Evolutionary conservation across 1,139 yeast species (phyloP).

Genomic region (Geotrichum citri-aurantii): DNA sequence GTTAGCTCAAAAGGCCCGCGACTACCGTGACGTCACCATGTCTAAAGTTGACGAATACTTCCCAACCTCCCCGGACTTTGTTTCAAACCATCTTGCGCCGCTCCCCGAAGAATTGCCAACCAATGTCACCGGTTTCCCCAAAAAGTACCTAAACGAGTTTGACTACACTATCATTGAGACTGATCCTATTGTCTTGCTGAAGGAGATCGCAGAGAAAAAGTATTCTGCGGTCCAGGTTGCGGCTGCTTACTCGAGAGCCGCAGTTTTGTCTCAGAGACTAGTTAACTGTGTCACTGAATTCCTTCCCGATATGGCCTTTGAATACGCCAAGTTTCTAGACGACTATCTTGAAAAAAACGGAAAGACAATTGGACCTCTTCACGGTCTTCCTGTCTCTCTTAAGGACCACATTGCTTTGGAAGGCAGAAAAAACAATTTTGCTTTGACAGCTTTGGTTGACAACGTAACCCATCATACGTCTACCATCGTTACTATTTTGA

Average conservation of each 20-base stretch:
- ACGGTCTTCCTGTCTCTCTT: slow-evolving; percentile 52
- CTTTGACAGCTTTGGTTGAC: slow-evolving; percentile 37
- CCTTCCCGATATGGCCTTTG: slow-evolving; percentile 32
- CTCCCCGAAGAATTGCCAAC: slow-evolving; percentile 29
- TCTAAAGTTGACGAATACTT: slow-evolving; percentile 27
- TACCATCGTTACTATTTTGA: slow-evolving; percentile 47
- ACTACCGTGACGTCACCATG: slow-evolving; percentile 29
- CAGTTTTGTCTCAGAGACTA: slow-evolving; percentile 54
- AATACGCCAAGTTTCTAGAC: slow-evolving; percentile 45
- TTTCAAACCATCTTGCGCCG: slow-evolving; percentile 24
- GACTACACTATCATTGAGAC: slow-evolving; percentile 31
- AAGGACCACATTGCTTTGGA: slow-evolving; percentile 34
- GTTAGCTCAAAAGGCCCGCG: slow-evolving; percentile 8
- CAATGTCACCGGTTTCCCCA: slow-evolving; percentile 28
- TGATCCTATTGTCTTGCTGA: slow-evolving; percentile 33
- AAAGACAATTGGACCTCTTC: slow-evolving; percentile 45
- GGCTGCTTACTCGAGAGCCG: slow-evolving; percentile 51
- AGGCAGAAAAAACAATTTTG: slow-evolving; percentile 42
- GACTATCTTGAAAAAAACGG: slow-evolving; percentile 36
- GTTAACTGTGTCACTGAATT: slow-evolving; percentile 37
- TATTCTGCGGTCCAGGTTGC: slow-evolving; percentile 44
- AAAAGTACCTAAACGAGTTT: slow-evolving; percentile 24
- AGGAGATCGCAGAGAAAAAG: slow-evolving; percentile 41
- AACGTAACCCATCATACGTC: slow-evolving; percentile 44
- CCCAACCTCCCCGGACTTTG: slow-evolving; percentile 24